A percentile compares a stretch with the other conserved stretches of the same genome.
These are phyloP conservation scores for Citrus unshiu DNA, from an alignment of 345 rosid species.

Conservation along the genomic window DNA sequence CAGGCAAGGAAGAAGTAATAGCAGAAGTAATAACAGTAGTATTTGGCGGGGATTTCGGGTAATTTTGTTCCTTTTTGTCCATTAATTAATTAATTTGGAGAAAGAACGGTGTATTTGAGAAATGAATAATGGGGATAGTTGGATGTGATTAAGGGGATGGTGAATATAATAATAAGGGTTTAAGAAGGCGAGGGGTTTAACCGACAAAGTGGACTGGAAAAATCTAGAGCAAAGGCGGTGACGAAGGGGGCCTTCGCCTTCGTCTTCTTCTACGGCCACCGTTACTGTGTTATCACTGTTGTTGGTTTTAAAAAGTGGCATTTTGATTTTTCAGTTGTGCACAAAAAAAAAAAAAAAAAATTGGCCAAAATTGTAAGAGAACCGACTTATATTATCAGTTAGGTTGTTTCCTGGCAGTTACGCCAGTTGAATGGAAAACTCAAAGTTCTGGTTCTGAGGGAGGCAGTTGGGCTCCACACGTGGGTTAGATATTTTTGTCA, in stretches of 20 bases:
- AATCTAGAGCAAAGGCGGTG: conserved; percentile 52
- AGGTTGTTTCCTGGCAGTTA: conserved; percentile 12
- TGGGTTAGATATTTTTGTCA: conserved; percentile 12
- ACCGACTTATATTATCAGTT: neutral
- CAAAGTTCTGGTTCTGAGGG: neutral
- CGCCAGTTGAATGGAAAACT: neutral
- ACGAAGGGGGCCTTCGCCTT: neutral
- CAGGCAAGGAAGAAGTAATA: conserved; percentile 16
- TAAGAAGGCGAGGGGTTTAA: neutral
- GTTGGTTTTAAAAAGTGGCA: neutral
- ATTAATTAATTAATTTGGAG: neutral
- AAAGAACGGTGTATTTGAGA: neutral
- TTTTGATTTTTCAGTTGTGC: neutral
- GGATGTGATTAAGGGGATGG: neutral
- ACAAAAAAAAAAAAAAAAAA: too few species aligned
- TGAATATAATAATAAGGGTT: conserved; percentile 18
- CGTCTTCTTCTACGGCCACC: conserved; percentile 17
- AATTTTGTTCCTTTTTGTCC: conserved; percentile 20
- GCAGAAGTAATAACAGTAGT: conserved; percentile 1
- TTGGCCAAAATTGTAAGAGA: neutral
- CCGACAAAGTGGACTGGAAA: conserved; percentile 52
- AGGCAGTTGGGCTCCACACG: conserved; percentile 13
- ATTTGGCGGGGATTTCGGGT: conserved; percentile 23
- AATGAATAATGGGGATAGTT: neutral
- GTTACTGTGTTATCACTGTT: neutral